These are phyloP conservation scores for Niveomyces coronatus DNA, from an alignment of 2,329 filamentous ascomycete genomes.

Conservation along the genomic window DNA sequence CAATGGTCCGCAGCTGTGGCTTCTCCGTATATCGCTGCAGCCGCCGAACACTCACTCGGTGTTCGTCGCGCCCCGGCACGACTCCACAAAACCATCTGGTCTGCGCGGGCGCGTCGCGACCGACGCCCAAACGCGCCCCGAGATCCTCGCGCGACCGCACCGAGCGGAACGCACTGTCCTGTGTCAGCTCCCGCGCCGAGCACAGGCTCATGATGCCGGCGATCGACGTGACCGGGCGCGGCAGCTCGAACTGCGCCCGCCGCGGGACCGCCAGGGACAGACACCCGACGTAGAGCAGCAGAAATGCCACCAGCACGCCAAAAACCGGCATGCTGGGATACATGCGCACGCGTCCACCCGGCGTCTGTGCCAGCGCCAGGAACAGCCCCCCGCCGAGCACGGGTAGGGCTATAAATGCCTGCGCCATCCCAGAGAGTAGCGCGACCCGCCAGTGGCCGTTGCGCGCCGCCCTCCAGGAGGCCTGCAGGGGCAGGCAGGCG, in stretches of 20 bases:
- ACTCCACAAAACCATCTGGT: constrained; percentile 43
- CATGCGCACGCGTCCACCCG: constrained; percentile 46
- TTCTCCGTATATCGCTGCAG: constrained; percentile 37
- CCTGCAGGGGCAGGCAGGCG: constrained; percentile 52
- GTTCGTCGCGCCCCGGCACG: constrained; percentile 28
- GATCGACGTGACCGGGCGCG: constrained; percentile 61
- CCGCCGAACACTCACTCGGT: constrained; percentile 33
- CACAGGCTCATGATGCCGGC: constrained; percentile 72
- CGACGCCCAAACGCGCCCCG: constrained; percentile 54
- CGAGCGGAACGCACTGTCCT: constrained; percentile 63
- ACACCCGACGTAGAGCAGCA: constrained; percentile 58
- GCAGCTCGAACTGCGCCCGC: constrained; percentile 53
- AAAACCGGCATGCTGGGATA: constrained; percentile 65
- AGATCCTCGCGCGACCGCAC: constrained; percentile 59
- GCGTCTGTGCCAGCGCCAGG: constrained; percentile 57
- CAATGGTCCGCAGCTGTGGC: constrained; percentile 11
- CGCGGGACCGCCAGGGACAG: constrained; percentile 52
- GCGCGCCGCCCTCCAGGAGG: constrained; percentile 43
- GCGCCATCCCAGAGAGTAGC: constrained; percentile 46
- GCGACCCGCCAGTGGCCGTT: constrained; percentile 59
- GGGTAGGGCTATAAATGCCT: constrained; percentile 52
- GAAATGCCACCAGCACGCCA: constrained; percentile 60
- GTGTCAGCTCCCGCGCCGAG: constrained; percentile 58
- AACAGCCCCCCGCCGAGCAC: constrained; percentile 61
- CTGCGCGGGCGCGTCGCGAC: constrained; percentile 33